A percentile compares a stretch with the other conserved stretches of the same genome.
Conservation (phyloP, 176 grass and related monocot genomes). For the Avena eriantha region DNA sequence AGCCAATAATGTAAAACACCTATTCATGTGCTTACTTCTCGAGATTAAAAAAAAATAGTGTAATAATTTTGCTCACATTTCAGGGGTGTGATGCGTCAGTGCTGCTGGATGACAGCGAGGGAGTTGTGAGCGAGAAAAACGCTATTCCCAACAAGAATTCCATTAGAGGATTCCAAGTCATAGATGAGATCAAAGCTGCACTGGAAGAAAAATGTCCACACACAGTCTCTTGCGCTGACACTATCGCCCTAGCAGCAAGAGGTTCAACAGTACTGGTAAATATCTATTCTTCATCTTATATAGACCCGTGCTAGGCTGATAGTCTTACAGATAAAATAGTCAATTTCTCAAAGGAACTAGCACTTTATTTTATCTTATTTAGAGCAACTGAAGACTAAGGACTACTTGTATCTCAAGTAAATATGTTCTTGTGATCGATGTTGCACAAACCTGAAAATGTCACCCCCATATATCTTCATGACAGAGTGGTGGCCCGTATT, state of each 20-base stretch:
- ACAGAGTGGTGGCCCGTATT: slow-evolving; percentile 79
- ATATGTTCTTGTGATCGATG: neutral
- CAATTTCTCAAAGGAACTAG: neutral
- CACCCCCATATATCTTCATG: slow-evolving; percentile 11
- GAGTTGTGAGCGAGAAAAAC: slow-evolving; percentile 63
- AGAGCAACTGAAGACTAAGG: neutral
- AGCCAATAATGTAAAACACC: neutral
- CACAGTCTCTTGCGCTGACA: slow-evolving; percentile 77
- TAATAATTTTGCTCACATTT: slow-evolving; percentile 25
- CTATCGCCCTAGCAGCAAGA: slow-evolving; percentile 74
- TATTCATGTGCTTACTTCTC: neutral
- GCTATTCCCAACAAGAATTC: slow-evolving; percentile 76
- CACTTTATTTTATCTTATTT: slow-evolving; percentile 4
- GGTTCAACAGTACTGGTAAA: slow-evolving; percentile 70
- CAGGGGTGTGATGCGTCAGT: slow-evolving; percentile 85
- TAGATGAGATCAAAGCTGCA: slow-evolving; percentile 75
- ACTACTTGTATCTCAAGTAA: neutral
- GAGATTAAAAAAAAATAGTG: neutral
- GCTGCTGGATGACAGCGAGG: slow-evolving; percentile 68
- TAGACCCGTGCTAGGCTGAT: slow-evolving; percentile 22
- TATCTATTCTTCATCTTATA: neutral
- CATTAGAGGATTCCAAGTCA: slow-evolving; percentile 82
- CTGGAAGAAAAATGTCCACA: slow-evolving; percentile 82
- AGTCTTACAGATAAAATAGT: neutral
- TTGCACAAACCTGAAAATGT: slow-evolving; percentile 7